Base-by-base conservation (phyloP, 2,329 filamentous ascomycete species). In the Trichophyton equinum region DNA sequence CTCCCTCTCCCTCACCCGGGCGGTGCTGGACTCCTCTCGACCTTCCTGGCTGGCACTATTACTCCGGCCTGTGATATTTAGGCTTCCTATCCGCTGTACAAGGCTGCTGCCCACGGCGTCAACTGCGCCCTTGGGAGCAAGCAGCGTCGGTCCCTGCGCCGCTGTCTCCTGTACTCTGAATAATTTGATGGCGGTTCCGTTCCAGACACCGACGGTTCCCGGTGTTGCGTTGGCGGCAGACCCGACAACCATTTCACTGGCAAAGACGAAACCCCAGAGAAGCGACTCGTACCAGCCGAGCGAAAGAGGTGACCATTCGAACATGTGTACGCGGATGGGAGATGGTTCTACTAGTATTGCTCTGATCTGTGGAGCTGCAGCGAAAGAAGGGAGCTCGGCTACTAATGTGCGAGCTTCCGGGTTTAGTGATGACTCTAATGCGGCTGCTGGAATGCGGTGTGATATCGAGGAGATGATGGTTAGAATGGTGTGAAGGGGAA, bases 211-310 rank as follows among this genome's bases (percentile, higher is more conserved):
- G 36, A 91, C 89, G 1, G 89, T 91, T 33, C 91, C 91, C 70
- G 87, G 91, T 0, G 87, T 84, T 15, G 73, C 72, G 36, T 74
- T 75, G 11, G 51, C 30, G 36, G 73, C 72, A 4, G 74, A 72
- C 3, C 74, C 75, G 11, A 76, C 75, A 62, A 91, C 85, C 85
- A 96, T 89, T 76, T 99, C 94, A 68, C 85, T 86, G 30, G 88
- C 85, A 72, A 96, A 97, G 59, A 96, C 85, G 67, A 96, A 89
- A 15, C 90, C 86, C 94, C 94, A 99, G 8, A 99, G 79, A 11
- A 97, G 79, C 4, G 89, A 92, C 73, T 96, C 90, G 72, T 97
- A 96, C 94, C 94, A 97, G 57, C 91, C 92, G 58, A 97, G 79
- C 0, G 89, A 88, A 38, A 96, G 78, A 0, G 89, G 86, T 2